Evolutionary conservation across 371 early-diverging fungal species (phyloP).

Genomic region (Zopfochytrium polystomum): DNA sequence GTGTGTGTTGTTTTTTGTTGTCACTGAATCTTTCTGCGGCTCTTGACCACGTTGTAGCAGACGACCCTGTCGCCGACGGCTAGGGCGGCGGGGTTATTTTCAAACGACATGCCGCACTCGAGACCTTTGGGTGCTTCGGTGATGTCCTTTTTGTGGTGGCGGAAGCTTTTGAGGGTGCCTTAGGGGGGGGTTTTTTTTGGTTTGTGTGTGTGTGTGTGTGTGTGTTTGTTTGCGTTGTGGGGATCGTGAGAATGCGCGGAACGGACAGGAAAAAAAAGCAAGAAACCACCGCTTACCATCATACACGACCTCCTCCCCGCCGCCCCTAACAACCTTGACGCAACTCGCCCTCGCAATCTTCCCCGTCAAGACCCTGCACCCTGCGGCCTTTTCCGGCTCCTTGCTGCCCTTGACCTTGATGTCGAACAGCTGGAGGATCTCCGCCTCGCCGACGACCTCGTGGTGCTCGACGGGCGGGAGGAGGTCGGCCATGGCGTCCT

Average conservation of each 20-base stretch:
- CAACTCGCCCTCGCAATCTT: conserved; percentile 18
- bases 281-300: conserved; percentile 50
- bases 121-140: conserved; percentile 81
- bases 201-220: no score
- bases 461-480: conserved; percentile 74
- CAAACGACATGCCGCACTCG: conserved; percentile 90
- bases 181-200: no score
- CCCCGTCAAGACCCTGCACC: conserved; percentile 82
- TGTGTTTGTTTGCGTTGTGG: no score
- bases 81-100: conserved; percentile 68
- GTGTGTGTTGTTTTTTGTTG: conserved; percentile 6
- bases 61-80: conserved; percentile 84
- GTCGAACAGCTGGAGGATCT: conserved; percentile 75
- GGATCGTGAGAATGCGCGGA: no score
- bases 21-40: conserved; percentile 9
- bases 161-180: conserved; percentile 45
- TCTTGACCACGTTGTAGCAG: conserved; percentile 21
- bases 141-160: conserved; percentile 84
- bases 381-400: conserved; percentile 69
- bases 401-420: conserved; percentile 69
- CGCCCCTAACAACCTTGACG: conserved; percentile 7
- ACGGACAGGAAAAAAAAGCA: neutral
- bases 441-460: conserved; percentile 85
- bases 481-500: conserved; percentile 68
- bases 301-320: conserved; percentile 65